Percentiles rank a stretch among this genome's conserved stretches.
Evolutionary conservation across 805 yeast genomes (phyloP).

Genomic region (Cyberlindnera japonica): DNA sequence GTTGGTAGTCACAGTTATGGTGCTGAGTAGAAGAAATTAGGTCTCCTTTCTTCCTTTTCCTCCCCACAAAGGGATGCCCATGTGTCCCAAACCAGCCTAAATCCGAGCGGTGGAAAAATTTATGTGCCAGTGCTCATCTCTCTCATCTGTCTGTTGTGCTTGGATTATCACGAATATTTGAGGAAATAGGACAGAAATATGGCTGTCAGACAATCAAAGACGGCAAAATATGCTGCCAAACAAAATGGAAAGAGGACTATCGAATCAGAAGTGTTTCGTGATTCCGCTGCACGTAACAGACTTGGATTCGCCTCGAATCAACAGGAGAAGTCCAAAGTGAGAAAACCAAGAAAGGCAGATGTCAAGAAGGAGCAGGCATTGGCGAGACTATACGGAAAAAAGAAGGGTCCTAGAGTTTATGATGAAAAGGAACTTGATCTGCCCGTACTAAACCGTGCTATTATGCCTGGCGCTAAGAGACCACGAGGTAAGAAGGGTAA

Average conservation of each 20-base stretch:
- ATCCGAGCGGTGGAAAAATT: too few relatives aligned
- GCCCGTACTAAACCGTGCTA: conserved; percentile 77
- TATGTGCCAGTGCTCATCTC: not conserved
- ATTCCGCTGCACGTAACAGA: conserved; percentile 65
- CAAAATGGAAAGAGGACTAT: conserved; percentile 55
- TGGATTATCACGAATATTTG: not conserved
- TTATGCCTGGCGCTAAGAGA: conserved; percentile 79
- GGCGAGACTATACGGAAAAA: conserved; percentile 62
- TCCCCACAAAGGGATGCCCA: too few relatives aligned
- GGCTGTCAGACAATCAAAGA: conserved; percentile 59
- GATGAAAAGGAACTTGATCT: conserved; percentile 76
- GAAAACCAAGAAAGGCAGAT: conserved; percentile 45
- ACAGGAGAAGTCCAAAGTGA: conserved; percentile 53
- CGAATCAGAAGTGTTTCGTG: conserved; percentile 63
- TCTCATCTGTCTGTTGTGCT: not conserved
- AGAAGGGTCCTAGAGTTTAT: conserved; percentile 44
- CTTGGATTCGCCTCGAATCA: conserved; percentile 38
- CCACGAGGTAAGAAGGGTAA: conserved; percentile 84
- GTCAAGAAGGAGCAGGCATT: conserved; percentile 65
- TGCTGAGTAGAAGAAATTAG: too few relatives aligned
- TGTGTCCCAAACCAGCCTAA: too few relatives aligned
- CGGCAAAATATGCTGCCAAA: conserved; percentile 50
- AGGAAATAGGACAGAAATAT: conserved; percentile 30
- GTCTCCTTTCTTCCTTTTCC: too few relatives aligned
- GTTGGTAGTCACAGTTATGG: too few relatives aligned